Conservation (phyloP, 331 rosid species). For the Saraca asoca region DNA sequence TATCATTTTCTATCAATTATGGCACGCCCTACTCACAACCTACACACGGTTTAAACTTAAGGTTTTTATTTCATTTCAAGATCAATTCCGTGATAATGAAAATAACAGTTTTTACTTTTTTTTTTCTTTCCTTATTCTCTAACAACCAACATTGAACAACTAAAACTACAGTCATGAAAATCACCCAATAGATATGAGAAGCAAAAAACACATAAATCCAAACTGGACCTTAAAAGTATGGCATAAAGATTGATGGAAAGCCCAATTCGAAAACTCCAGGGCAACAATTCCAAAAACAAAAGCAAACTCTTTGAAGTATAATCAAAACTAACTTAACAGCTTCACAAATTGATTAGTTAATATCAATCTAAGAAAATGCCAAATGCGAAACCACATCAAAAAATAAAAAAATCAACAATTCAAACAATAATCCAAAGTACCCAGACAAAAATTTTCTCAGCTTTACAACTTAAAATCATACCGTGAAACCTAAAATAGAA, state of each 20-base stretch:
- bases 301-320: neutral
- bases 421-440: neutral
- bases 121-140: neutral
- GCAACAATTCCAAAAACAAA: neutral
- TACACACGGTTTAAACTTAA: neutral
- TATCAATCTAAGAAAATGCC: neutral
- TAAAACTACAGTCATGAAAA: neutral
- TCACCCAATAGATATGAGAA: neutral
- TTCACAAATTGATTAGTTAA: neutral
- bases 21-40: neutral
- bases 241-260: neutral
- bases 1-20: neutral
- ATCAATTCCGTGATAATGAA: neutral
- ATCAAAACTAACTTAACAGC: neutral
- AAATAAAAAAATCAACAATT: neutral
- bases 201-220: neutral
- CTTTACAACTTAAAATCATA: neutral
- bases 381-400: conserved; percentile 12
- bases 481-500: neutral
- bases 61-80: neutral
- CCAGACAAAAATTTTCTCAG: conserved; percentile 20
- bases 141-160: neutral
- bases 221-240: neutral
- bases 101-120: no score
- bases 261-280: neutral